Evolutionary conservation across 2,329 filamentous ascomycete genomes (phyloP).

Genomic region (Cladosporium sp.): DNA sequence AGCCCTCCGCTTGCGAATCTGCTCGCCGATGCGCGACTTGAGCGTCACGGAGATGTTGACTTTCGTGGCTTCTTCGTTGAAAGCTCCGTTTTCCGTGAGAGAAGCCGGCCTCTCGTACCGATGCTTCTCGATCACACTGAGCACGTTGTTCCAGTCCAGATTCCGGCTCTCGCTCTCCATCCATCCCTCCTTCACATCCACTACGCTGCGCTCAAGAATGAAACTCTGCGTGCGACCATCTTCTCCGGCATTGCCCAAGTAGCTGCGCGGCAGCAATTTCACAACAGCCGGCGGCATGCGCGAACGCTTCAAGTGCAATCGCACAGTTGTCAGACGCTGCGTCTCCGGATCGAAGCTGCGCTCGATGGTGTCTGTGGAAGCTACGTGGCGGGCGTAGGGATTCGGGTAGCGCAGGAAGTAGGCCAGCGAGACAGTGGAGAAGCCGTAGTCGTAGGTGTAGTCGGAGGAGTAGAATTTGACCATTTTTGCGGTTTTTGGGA

Average conservation of each 20-base stretch:
- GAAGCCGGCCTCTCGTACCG: constrained; percentile 55
- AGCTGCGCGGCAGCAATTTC: constrained; percentile 67
- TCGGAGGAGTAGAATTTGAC: constrained; percentile 53
- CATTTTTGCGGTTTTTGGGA: constrained; percentile 31
- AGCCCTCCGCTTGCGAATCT: constrained; percentile 53
- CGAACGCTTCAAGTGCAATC: constrained; percentile 77
- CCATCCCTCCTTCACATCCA: constrained; percentile 75
- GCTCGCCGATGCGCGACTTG: constrained; percentile 67
- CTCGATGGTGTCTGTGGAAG: constrained; percentile 78
- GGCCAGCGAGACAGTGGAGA: constrained; percentile 79
- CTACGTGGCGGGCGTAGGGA: constrained; percentile 75
- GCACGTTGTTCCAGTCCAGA: constrained; percentile 74
- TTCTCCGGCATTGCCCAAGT: constrained; percentile 55
- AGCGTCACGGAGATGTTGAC: constrained; percentile 73
- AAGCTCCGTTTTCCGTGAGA: constrained; percentile 3
- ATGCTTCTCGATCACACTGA: constrained; percentile 74
- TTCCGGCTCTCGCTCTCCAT: constrained; percentile 80
- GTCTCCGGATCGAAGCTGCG: constrained; percentile 68
- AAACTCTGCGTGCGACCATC: constrained; percentile 63
- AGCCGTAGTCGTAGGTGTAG: constrained; percentile 74
- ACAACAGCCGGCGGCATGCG: constrained; percentile 70
- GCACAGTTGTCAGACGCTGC: constrained; percentile 70
- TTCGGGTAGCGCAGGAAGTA: constrained; percentile 89
- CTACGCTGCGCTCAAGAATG: constrained; percentile 73
- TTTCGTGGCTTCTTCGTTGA: constrained; percentile 50